These are phyloP conservation scores for Talaromyces pinophilus DNA, from an alignment of 2,329 filamentous ascomycete genomes.

Conservation along the genomic window DNA sequence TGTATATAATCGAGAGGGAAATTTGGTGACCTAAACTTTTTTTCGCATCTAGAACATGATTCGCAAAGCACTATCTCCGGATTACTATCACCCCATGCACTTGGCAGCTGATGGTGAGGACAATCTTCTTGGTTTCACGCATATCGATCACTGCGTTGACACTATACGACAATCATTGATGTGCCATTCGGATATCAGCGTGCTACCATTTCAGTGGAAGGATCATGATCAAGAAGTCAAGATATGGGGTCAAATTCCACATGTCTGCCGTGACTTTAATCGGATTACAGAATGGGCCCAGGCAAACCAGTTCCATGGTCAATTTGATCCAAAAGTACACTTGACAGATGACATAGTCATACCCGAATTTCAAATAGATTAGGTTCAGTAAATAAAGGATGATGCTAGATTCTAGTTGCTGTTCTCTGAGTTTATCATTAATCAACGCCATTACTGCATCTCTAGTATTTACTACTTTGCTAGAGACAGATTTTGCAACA, in stretches of 20 bases:
- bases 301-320: neutral
- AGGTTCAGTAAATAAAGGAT: neutral
- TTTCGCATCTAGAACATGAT: constrained; percentile 13
- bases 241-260: neutral
- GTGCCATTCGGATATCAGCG: constrained; percentile 13
- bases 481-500: neutral
- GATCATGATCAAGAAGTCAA: neutral
- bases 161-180: constrained; percentile 12
- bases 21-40: neutral
- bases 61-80: neutral
- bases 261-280: constrained; percentile 14
- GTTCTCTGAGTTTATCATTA: neutral
- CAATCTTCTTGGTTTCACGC: neutral
- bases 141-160: neutral
- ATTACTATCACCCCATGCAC: neutral
- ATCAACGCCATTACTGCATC: neutral
- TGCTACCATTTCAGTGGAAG: constrained; percentile 1
- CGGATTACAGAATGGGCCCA: constrained; percentile 1
- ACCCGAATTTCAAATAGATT: neutral
- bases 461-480: neutral
- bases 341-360: neutral
- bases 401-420: neutral
- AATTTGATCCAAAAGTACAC: neutral
- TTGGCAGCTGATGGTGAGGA: neutral
- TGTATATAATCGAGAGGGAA: neutral